Percentiles rank a stretch among this genome's conserved stretches.
Conservation (phyloP, 1,284 basidiomycete species). For the Cryptococcus sp. region DNA sequence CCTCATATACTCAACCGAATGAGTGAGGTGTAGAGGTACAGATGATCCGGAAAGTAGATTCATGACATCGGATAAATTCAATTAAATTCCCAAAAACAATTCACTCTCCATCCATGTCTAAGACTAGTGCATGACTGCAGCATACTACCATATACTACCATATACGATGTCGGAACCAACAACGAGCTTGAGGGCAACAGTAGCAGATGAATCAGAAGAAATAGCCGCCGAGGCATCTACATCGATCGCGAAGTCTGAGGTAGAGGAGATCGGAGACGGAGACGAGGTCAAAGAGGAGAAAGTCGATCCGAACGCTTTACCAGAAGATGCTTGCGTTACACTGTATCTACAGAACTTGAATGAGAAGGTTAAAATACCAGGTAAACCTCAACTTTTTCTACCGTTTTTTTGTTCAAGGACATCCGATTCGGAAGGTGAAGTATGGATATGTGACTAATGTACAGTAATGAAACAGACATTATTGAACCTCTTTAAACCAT, state of each 20-base stretch:
- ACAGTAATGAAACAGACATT: slow-evolving; percentile 83
- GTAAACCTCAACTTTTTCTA: slow-evolving; percentile 49
- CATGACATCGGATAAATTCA: slow-evolving; percentile 5
- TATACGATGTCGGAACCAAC: slow-evolving; percentile 7
- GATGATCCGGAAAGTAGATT: too few relatives aligned
- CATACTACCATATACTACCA: not conserved
- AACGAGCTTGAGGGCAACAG: slow-evolving; percentile 18
- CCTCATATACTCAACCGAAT: too few relatives aligned
- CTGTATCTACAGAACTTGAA: slow-evolving; percentile 97
- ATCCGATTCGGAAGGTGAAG: not conserved
- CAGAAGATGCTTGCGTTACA: slow-evolving; percentile 64
- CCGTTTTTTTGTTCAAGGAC: not conserved
- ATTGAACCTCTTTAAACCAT: slow-evolving; percentile 83
- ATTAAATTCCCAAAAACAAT: not conserved
- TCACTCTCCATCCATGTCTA: slow-evolving; percentile 3
- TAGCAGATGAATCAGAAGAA: slow-evolving; percentile 23
- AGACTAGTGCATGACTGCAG: not conserved
- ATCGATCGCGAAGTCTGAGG: not conserved
- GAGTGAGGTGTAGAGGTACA: too few relatives aligned
- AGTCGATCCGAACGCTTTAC: slow-evolving; percentile 33
- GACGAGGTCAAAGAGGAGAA: slow-evolving; percentile 6
- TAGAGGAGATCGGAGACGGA: not conserved
- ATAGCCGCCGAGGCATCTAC: slow-evolving; percentile 3
- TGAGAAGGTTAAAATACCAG: slow-evolving; percentile 86
- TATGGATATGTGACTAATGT: not conserved